Conservation (phyloP, 2,329 filamentous ascomycete genomes). For the Cryphonectria parasitica region DNA sequence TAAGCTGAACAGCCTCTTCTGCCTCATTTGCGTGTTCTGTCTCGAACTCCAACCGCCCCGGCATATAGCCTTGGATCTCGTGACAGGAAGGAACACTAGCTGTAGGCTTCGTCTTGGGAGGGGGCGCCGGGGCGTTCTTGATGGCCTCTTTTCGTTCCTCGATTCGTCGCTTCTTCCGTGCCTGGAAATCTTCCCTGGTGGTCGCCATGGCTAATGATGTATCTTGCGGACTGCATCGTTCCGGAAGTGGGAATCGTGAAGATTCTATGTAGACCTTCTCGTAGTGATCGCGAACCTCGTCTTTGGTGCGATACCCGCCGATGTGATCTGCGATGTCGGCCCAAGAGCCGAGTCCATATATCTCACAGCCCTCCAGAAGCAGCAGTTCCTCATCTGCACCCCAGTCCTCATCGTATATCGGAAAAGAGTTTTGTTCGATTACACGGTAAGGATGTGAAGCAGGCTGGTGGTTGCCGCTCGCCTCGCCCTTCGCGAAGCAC, state of each 20-base stretch:
- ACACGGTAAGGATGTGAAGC: conserved; percentile 86
- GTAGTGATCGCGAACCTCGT: conserved; percentile 96
- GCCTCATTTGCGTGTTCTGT: conserved; percentile 97
- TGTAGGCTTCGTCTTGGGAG: conserved; percentile 93
- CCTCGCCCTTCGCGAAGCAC: conserved; percentile 84
- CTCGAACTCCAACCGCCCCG: conserved; percentile 94
- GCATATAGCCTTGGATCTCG: conserved; percentile 99
- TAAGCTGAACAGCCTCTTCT: conserved; percentile 95
- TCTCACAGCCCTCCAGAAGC: conserved; percentile 90
- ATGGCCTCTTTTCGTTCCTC: conserved; percentile 87
- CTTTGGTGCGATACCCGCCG: conserved; percentile 89
- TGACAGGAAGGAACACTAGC: conserved; percentile 95
- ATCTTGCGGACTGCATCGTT: conserved; percentile 82
- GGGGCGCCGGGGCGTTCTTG: conserved; percentile 79
- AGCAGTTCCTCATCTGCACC: conserved; percentile 96
- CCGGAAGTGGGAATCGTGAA: conserved; percentile 80
- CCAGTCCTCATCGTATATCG: conserved; percentile 94
- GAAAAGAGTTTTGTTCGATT: conserved; percentile 97
- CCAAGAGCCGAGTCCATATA: conserved; percentile 96
- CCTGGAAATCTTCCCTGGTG: conserved; percentile 89
- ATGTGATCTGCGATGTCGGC: conserved; percentile 98
- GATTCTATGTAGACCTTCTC: conserved; percentile 85
- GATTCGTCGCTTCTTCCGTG: conserved; percentile 89
- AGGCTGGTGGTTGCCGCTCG: conserved; percentile 83
- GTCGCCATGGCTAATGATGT: conserved; percentile 77